Evolutionary conservation across 75 land plant species (phyloP).

Genomic region (Sequoiadendron giganteum): DNA sequence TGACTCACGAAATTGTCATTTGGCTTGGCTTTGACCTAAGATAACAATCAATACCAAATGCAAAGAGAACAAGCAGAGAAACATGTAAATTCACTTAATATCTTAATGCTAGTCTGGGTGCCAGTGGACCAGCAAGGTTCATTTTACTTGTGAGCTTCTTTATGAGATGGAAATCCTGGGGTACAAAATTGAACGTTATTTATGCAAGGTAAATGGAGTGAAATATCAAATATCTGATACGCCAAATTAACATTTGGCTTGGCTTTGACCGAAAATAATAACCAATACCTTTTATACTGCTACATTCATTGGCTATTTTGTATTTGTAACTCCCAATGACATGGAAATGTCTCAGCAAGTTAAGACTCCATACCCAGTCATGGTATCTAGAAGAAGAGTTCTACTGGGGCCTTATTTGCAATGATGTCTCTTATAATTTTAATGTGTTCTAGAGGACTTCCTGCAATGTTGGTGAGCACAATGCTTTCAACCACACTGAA

Average conservation of each 20-base stretch:
- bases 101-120: not conserved
- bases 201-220: not conserved
- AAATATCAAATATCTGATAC: not conserved
- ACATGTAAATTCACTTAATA: constrained; percentile 28
- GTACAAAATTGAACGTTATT: not conserved
- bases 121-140: not conserved
- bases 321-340: not conserved
- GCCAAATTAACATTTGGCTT: not conserved
- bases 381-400: not conserved
- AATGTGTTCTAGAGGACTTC: not conserved
- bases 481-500: not conserved
- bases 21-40: not conserved
- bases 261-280: not conserved
- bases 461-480: not conserved
- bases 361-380: not conserved
- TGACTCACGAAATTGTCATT: not conserved
- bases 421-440: not conserved
- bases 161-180: not conserved
- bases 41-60: constrained; percentile 6
- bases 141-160: not conserved
- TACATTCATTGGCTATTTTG: not conserved
- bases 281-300: not conserved
- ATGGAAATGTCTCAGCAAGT: not conserved
- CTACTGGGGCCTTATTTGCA: not conserved
- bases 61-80: constrained; percentile 84